These are phyloP conservation scores for Phytophthora aleatoria DNA, from an alignment of 352 stramenopile species.

Conservation along the genomic window DNA sequence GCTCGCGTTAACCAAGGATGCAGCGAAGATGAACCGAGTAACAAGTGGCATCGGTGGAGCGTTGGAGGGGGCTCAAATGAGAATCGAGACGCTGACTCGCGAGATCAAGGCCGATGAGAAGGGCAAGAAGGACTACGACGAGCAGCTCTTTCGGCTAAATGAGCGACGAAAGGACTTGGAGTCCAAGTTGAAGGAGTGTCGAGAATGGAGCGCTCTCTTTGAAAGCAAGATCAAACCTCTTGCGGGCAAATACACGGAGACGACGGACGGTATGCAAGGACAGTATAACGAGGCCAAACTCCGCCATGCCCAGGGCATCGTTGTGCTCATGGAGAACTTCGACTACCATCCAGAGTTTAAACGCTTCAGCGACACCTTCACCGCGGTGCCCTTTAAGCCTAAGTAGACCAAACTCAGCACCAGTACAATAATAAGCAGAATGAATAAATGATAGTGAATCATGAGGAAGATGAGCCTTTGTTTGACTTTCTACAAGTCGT, in stretches of 20 bases:
- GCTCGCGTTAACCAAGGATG: slow-evolving; percentile 57
- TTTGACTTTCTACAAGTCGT: slow-evolving; percentile 12
- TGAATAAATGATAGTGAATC: slow-evolving; percentile 2
- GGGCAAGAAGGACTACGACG: slow-evolving; percentile 79
- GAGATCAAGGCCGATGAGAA: slow-evolving; percentile 82
- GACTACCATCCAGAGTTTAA: slow-evolving; percentile 92
- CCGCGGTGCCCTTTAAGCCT: slow-evolving; percentile 75
- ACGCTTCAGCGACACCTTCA: slow-evolving; percentile 87
- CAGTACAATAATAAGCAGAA: too few species aligned
- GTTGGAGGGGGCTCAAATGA: slow-evolving; percentile 61
- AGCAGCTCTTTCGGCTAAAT: slow-evolving; percentile 69
- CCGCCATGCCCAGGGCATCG: slow-evolving; percentile 81
- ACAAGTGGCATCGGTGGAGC: slow-evolving; percentile 73
- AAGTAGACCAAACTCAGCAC: slow-evolving; percentile 35
- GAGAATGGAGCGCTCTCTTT: slow-evolving; percentile 70
- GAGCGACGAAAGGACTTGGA: slow-evolving; percentile 60
- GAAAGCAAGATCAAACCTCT: slow-evolving; percentile 76
- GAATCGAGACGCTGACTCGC: slow-evolving; percentile 61
- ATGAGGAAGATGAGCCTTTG: too few species aligned
- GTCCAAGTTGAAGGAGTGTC: slow-evolving; percentile 53
- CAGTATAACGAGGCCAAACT: slow-evolving; percentile 90
- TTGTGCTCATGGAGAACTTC: slow-evolving; percentile 88
- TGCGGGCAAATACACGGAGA: slow-evolving; percentile 71
- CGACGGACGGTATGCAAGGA: slow-evolving; percentile 74
- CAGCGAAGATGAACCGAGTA: slow-evolving; percentile 70